phyloP scores from a whole-genome alignment of 176 grass and related monocot genomes.

The Oryza meyeriana region DNA sequence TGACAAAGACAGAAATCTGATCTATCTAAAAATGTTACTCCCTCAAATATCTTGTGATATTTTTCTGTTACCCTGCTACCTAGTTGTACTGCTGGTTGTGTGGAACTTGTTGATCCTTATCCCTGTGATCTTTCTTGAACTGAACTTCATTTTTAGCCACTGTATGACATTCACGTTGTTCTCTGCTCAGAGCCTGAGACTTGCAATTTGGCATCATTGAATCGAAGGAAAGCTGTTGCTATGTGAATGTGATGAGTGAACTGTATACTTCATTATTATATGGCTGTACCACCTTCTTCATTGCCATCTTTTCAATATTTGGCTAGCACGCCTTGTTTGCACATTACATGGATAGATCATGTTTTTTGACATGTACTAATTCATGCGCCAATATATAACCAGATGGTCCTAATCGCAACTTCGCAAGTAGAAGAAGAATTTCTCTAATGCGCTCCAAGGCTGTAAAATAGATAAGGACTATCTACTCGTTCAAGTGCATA shows the following conservation, averaged over 20 bases:
- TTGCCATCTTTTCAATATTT: background rate
- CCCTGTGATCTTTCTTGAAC: background rate
- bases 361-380: no score
- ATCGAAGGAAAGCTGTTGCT: background rate
- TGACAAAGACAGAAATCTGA: conserved; percentile 11
- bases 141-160: conserved; percentile 8
- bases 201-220: background rate
- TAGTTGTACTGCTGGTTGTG: conserved; percentile 1
- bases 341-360: no score
- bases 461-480: no score
- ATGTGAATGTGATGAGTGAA: background rate
- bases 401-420: no score
- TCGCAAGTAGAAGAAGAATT: no score
- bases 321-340: no score
- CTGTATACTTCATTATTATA: no score
- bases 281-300: background rate
- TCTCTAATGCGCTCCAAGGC: no score
- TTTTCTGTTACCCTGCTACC: background rate
- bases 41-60: conserved; percentile 2
- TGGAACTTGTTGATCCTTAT: conserved; percentile 10
- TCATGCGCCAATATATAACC: no score
- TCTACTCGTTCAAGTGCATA: no score
- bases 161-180: background rate
- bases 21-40: conserved; percentile 3
- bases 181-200: background rate